Base-by-base conservation (phyloP, 2,329 filamentous ascomycete genomes). In the Ophiostoma pallidulum region DNA sequence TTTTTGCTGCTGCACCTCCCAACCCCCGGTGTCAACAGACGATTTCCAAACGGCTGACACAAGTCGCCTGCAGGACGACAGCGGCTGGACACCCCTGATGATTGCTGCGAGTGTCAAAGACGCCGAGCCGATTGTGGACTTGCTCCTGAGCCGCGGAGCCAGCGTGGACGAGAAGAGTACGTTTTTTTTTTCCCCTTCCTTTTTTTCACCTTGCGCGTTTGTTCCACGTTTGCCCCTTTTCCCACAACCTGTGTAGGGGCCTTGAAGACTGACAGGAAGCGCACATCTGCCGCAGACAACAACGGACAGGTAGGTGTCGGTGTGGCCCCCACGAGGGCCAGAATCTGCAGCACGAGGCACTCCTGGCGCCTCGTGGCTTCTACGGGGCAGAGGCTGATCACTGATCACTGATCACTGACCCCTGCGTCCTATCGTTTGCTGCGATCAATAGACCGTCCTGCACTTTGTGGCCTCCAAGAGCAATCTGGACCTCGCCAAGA, bases 401-500 rank as follows among this genome's bases (percentile, higher is more conserved):
- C n/a, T n/a, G n/a, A n/a, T n/a, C n/a, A n/a, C n/a, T n/a, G n/a
- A n/a, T n/a, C n/a, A n/a, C n/a, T n/a, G n/a, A n/a, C n/a, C n/a
- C n/a, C n/a, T n/a, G n/a, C n/a, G n/a, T n/a, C n/a, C n/a, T n/a
- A n/a, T n/a, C n/a, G n/a, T n/a, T n/a, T n/a, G n/a, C n/a, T n/a
- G n/a, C n/a, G n/a, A n/a, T n/a, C n/a, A n/a, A n/a, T n/a, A 94
- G 78, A 95, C 89, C 19, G 87, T 84, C 9, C 76, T 98, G 18
- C 91, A 97, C 65, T 95, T 97, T 61, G 81, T 89, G 41, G 84
- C 86, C 13, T 95, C 89, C 28, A 98, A 98, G 66, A 80, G 79
- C 58, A 90, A 94, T 61, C 70, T 96, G 38, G 86, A 94, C 54
- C 74, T 85, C 7, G 88, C 88, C 22, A 82, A 82, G 41, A 80